Evolutionary conservation across 805 yeast genomes (phyloP), one percentile per base, ranked within the genome.

Genomic region (Candida maesae): DNA sequence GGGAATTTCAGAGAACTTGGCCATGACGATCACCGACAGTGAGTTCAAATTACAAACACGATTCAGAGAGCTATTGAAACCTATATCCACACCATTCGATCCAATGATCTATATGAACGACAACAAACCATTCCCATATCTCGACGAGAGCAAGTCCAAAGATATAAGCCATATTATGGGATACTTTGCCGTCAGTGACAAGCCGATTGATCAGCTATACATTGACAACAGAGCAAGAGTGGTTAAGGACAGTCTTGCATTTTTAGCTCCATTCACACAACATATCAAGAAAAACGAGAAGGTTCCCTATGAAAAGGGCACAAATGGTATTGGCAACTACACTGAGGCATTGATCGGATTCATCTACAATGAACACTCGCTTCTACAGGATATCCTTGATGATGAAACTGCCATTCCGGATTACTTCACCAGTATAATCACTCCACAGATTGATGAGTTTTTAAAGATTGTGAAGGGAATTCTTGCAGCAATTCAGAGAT

Each of bases 1-100:
- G 41, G 93, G 95, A 18, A 75, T 88, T 5, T 65, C 78, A 32
- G 74, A 76, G 24, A 80, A 79, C 53, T 66, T 85, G 28, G 74
- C 74, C 20, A 71, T 69, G 25, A 63, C 80, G 4, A 73, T 85
- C 13, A 68, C 68, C 31, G 72, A 70, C 44, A 76, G 84, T 28
- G 88, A 83, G 46, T 53, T 69, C 34, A 73, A 73, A 33, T 54
- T 86, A 31, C 71, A 72, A 42, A 57, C 62, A 6, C 73, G 73
- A 52, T 76, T 83, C 47, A 66, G 67, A 19, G 57, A 63, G n/a
- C 55, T 68, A n/a, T 46, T 78, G 17, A 64, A 60, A 38, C 65
- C 65, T 39, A 55, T 53, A 19, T 67, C 65, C 33, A 59, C 53
- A 44, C 67, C 76, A 18, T 68, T 72, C 47, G 76, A 71, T 48